These are phyloP conservation scores for Paramecium primaurelia DNA, from an alignment of 73 alveolate genomes.

Conservation along the genomic window DNA sequence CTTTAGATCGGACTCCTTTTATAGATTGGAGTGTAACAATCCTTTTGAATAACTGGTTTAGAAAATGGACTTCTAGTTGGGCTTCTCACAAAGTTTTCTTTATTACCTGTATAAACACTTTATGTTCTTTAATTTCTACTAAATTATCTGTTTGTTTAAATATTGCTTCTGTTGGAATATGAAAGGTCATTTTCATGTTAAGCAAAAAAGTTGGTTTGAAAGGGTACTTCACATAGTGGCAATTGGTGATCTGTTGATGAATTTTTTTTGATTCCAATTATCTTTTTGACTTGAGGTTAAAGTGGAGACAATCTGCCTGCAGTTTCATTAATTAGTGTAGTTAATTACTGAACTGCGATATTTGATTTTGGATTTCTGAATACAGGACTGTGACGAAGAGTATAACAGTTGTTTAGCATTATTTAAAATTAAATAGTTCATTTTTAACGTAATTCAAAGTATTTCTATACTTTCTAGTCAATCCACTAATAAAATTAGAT, in stretches of 20 bases:
- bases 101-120: slow-evolving; percentile 10
- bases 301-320: background rate
- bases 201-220: background rate
- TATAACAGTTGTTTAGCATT: slow-evolving; percentile 14
- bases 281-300: background rate
- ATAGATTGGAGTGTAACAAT: slow-evolving; percentile 1
- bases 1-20: background rate
- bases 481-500: background rate
- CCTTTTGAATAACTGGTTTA: background rate
- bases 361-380: slow-evolving; percentile 24
- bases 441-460: slow-evolving; percentile 31
- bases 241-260: background rate
- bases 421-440: slow-evolving; percentile 16
- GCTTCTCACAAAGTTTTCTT: background rate
- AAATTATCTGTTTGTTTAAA: background rate
- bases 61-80: slow-evolving; percentile 12
- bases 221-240: slow-evolving; percentile 37
- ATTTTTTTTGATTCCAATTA: slow-evolving; percentile 3
- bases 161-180: slow-evolving; percentile 22
- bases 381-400: background rate
- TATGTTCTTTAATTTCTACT: slow-evolving; percentile 35
- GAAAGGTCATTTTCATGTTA: background rate
- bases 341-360: background rate
- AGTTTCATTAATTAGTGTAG: background rate
- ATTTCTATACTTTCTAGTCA: slow-evolving; percentile 15